Conservation (phyloP, 2,329 filamentous ascomycete genomes). For the Xylariaceae sp. region DNA sequence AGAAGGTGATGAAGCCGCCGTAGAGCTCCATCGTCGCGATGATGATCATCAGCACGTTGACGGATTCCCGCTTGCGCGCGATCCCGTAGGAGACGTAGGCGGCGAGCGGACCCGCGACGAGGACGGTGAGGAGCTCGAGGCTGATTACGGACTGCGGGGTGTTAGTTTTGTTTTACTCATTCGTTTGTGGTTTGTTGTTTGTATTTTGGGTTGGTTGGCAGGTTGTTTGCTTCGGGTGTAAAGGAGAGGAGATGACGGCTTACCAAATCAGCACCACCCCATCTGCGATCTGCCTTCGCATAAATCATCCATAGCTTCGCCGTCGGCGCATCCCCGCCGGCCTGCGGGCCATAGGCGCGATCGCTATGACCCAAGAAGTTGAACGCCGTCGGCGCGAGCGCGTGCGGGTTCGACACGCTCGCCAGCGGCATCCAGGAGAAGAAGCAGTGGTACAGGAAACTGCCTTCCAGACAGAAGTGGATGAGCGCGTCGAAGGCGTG, state of each 20-base stretch:
- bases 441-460: conserved; percentile 92
- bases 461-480: conserved; percentile 86
- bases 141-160: conserved; percentile 49
- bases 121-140: conserved; percentile 60
- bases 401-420: conserved; percentile 32
- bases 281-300: conserved; percentile 57
- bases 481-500: conserved; percentile 89
- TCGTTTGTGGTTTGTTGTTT: too few species aligned
- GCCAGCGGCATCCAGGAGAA: conserved; percentile 50
- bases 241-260: conserved; percentile 16
- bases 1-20: conserved; percentile 67
- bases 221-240: too few species aligned
- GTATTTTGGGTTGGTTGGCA: too few species aligned
- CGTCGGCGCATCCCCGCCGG: conserved; percentile 48
- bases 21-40: conserved; percentile 63
- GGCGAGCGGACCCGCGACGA: conserved; percentile 56
- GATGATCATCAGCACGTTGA: conserved; percentile 58
- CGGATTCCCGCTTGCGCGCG: conserved; percentile 48
- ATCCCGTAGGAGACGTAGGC: conserved; percentile 57
- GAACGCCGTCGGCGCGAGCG: conserved; percentile 44
- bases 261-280: conserved; percentile 58
- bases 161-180: too few species aligned
- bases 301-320: conserved; percentile 66
- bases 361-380: conserved; percentile 48
- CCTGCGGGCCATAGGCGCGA: conserved; percentile 53